Base-by-base conservation (phyloP, 345 rosid genomes). In the Rhodomyrtus tomentosa region DNA sequence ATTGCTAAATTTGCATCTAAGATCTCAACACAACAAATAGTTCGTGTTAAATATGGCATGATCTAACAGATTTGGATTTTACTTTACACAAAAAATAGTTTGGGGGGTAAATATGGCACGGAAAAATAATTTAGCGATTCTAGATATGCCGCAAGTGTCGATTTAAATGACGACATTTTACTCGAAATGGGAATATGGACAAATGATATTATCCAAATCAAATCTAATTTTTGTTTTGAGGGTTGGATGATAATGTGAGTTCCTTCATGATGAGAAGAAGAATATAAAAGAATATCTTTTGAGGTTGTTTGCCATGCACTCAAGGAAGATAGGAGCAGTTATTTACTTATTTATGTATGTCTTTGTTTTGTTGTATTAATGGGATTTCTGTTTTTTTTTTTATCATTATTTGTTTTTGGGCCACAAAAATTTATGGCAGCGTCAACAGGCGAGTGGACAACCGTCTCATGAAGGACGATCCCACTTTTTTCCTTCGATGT, bases 51-150 rank as follows among this genome's bases (percentile, higher is more conserved):
- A 27, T 7, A 3, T 1, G 2, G 2, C 29, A 58, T 5, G 29
- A 5, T 13, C 13, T 0, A 5, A 56, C 6, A 0, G 7, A 3
- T 29, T 53, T 6, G 21, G 53, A 51, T 4, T 1, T 14, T 51
- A 15, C 20, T 51, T 50, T 51, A 51, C 6, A 15, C 5, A 2
- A 51, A 15, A 51, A 51, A 51, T 51, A 51, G 6, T 51, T 51
- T 14, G 1, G 20, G 53, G 53, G 15, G 53, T 15, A 15, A 51
- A 14, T 51, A 14, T 51, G 20, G 12, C 14, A 49, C 4, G 4
- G 4, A 8, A 49, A 49, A 10, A 49, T 49, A 49, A 49, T 49
- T 49, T 49, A n/a, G 1, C 10, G 11, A 2, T 49, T 49, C 11
- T 49, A 49, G 50, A 49, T 10, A 49, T 49, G 13, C 7, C 2